Conservation (phyloP, 1,284 basidiomycete species). For the Coriolopsis trogii region DNA sequence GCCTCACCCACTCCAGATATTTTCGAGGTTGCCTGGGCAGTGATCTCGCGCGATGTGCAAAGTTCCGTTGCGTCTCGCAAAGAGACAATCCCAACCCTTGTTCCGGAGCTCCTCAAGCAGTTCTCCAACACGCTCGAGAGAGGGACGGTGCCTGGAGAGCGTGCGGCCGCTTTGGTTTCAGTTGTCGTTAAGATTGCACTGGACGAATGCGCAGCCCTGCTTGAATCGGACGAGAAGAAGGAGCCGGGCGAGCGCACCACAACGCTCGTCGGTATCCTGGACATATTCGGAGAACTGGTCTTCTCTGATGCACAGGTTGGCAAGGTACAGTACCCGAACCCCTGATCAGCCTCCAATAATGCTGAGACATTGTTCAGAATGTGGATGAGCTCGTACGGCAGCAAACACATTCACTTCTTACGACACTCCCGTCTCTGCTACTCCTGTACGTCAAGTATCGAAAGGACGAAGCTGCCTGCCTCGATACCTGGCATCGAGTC, state of each 20-base stretch:
- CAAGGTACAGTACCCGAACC: slow-evolving; percentile 37
- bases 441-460: slow-evolving; percentile 51
- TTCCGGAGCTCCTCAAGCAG: slow-evolving; percentile 46
- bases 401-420: slow-evolving; percentile 45
- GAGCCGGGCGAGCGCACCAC: slow-evolving; percentile 13
- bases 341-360: neutral
- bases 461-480: slow-evolving; percentile 36
- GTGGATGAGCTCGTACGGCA: slow-evolving; percentile 47
- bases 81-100: slow-evolving; percentile 34
- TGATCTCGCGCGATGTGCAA: slow-evolving; percentile 36
- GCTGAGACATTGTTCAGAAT: slow-evolving; percentile 35
- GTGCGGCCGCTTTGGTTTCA: slow-evolving; percentile 27
- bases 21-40: slow-evolving; percentile 50
- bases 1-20: slow-evolving; percentile 33
- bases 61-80: slow-evolving; percentile 16
- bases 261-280: slow-evolving; percentile 42
- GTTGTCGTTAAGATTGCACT: slow-evolving; percentile 35
- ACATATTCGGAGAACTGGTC: slow-evolving; percentile 43
- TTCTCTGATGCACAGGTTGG: slow-evolving; percentile 43
- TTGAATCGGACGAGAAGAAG: slow-evolving; percentile 25
- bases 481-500: slow-evolving; percentile 47
- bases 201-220: slow-evolving; percentile 33
- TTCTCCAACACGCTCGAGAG: slow-evolving; percentile 38
- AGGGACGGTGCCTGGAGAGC: slow-evolving; percentile 31
- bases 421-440: slow-evolving; percentile 45